Evolutionary conservation across 129 eudicot genomes (phyloP), one percentile per base, ranked within the genome.

Genomic region (Erigeron canadensis): DNA sequence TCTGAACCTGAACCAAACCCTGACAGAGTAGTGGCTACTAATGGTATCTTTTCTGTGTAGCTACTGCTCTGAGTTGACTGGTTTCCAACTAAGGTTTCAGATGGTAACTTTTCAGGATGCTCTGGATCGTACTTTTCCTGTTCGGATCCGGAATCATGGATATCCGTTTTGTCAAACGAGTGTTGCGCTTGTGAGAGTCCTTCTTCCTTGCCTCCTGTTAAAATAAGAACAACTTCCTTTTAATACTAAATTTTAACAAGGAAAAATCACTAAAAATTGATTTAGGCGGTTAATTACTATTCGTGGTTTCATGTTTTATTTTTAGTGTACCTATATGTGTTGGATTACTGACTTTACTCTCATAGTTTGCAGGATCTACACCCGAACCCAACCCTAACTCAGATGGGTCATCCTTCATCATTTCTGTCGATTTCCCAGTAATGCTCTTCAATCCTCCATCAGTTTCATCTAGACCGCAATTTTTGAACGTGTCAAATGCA

Each of bases 311-410:
- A 28, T 28, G 34, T 1, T 28, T 28, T 28, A 28, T 28, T 28
- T 28, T 28, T 28, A 1, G 1, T 0, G 50, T 69, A 84, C 96
- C 83, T 17, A 55, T 43, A 34, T 78, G 82, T 21, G 86, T 82
- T 34, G 93, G 90, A 77, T 86, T 84, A 45, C 71, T 17, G 16
- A 82, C 88, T 74, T 89, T 86, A 41, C 80, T 51, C 73, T 79
- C 76, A 55, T 86, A 81, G 63, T 86, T 86, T 5, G 86, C 71
- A 46, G 85, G 77, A 46, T 41, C 70, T 28, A 50, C 51, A 40
- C 71, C 60, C 45, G 34, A 28, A n/a, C 15, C 34, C 53, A 5
- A 4, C 65, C 73, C 37, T 6, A 40, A 48, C 34, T 28, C 34
- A 1, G 34, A 28, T 23, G 86, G 86, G 16, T 78, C 83, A 16